These are phyloP conservation scores for Lactifluus volemus DNA, from an alignment of 768 basidiomycete genomes.

Conservation along the genomic window DNA sequence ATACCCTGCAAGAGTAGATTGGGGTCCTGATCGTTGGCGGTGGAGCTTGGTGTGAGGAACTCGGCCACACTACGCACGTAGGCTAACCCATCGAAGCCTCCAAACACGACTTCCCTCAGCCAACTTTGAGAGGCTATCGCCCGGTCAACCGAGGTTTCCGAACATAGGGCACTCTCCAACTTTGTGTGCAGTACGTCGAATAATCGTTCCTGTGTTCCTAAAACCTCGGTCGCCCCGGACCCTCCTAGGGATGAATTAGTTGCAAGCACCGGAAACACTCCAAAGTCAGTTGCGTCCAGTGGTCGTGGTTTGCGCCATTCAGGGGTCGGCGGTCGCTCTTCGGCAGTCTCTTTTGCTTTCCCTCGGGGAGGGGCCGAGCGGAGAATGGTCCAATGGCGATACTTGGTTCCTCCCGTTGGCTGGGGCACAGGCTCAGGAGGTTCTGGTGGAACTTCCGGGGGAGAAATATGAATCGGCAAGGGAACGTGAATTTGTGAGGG, in stretches of 20 bases:
- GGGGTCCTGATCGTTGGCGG: background rate
- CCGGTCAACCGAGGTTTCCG: conserved; percentile 10
- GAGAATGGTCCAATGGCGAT: conserved; percentile 53
- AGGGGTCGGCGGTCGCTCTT: conserved; percentile 30
- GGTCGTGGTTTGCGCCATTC: conserved; percentile 45
- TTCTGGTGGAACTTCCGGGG: conserved; percentile 23
- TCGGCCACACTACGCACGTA: conserved; percentile 72
- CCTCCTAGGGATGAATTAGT: conserved; percentile 18
- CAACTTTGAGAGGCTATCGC: conserved; percentile 57
- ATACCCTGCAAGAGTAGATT: background rate
- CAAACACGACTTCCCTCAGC: conserved; percentile 66
- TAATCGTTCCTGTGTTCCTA: conserved; percentile 27
- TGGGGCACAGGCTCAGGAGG: conserved; percentile 3
- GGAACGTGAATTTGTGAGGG: conserved; percentile 22
- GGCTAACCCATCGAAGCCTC: conserved; percentile 66
- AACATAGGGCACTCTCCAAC: conserved; percentile 13
- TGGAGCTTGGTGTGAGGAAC: conserved; percentile 37
- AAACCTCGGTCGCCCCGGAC: conserved; percentile 7
- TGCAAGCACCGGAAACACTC: conserved; percentile 46
- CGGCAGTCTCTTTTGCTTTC: conserved; percentile 47
- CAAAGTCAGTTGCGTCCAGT: conserved; percentile 49
- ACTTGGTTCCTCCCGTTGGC: conserved; percentile 17
- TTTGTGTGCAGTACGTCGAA: conserved; percentile 21
- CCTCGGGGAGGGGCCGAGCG: conserved; percentile 39
- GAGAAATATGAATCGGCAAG: conserved; percentile 23